Evolutionary conservation across 2,329 filamentous ascomycete species (phyloP).

Genomic region (Calonectria leucothoes): DNA sequence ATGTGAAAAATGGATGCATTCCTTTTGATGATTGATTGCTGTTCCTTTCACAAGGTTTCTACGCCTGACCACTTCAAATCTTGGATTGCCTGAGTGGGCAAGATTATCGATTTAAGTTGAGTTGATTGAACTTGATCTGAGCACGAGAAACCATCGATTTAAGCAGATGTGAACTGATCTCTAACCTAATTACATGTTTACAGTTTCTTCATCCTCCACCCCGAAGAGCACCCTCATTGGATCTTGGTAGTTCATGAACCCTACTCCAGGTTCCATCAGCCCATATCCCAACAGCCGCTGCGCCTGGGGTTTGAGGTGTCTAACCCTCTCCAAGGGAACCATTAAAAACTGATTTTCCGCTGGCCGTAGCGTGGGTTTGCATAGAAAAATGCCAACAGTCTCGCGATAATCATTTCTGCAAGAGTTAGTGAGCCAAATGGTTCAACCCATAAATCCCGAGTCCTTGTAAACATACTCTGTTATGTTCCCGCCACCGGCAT

Average conservation of each 20-base stretch:
- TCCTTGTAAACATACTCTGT: slow-evolving; percentile 32
- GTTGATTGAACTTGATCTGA: no score
- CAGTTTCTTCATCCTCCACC: slow-evolving; percentile 50
- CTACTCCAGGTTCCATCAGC: slow-evolving; percentile 47
- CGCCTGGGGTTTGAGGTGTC: slow-evolving; percentile 45
- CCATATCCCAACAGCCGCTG: slow-evolving; percentile 49
- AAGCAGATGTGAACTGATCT: no score
- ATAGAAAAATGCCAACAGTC: slow-evolving; percentile 49
- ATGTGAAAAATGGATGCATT: no score
- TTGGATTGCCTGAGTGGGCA: no score
- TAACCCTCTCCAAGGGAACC: slow-evolving; percentile 43
- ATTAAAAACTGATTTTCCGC: slow-evolving; percentile 50
- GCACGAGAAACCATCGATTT: no score
- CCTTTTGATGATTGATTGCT: no score
- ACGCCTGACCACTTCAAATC: no score
- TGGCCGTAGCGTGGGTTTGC: slow-evolving; percentile 47
- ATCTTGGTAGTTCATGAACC: slow-evolving; percentile 50
- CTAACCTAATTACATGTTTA: slow-evolving; percentile 21
- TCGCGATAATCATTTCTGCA: slow-evolving; percentile 42
- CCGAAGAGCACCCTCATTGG: slow-evolving; percentile 51
- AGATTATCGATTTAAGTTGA: no score
- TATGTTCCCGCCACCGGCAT: slow-evolving; percentile 52
- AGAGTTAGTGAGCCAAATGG: neutral
- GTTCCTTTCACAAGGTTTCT: no score
- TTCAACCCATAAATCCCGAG: neutral